Base-by-base conservation (phyloP, 2,329 filamentous ascomycete genomes). In the Epichloe sp. region DNA sequence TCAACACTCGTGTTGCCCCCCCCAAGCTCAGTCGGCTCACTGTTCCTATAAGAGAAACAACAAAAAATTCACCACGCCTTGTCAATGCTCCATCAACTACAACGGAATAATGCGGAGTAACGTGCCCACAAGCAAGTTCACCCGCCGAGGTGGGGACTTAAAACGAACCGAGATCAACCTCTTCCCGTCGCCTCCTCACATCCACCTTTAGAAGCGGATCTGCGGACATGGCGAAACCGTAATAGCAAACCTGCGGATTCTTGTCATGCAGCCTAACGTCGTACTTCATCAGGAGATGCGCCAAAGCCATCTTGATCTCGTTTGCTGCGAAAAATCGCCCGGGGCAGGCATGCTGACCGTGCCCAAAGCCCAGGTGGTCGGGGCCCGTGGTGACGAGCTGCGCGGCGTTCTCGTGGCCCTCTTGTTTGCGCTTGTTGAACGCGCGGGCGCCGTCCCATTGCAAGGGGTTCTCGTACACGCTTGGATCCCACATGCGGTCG, bases 261-360 rank as follows among this genome's bases (percentile, higher is more conserved):
- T 15, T 21, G 1, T 44, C 48, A 10, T 49, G 40, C 48, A 49
- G 41, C 35, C 41, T 43, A 14, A 49, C 53, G 36, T 79, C 76
- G 53, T 76, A 78, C 53, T 76, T 74, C 21, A 73, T 55, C 0
- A 78, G 50, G 38, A 78, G 57, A 52, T 76, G 70, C 2, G 72
- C 64, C 2, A 79, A 52, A 1, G 74, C 61, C 58, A 79, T 71
- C 62, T 79, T 79, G 38, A 76, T 63, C 60, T 76, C 74, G 44
- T 73, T 71, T 0, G 71, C 68, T 0, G 75, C 75, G 54, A 78
- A 77, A 62, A 79, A 79, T 0, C 76, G 68, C 0, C 77, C 76
- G 0, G 73, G 71, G 48, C 76, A 74, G 1, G 71, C 73, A 59
- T 80, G 75, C 42, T 71, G 64, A 0, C 78, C 78, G 53, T 78